phyloP scores from a whole-genome alignment of 306 rosid genomes.

The Lathyrus aphaca region DNA sequence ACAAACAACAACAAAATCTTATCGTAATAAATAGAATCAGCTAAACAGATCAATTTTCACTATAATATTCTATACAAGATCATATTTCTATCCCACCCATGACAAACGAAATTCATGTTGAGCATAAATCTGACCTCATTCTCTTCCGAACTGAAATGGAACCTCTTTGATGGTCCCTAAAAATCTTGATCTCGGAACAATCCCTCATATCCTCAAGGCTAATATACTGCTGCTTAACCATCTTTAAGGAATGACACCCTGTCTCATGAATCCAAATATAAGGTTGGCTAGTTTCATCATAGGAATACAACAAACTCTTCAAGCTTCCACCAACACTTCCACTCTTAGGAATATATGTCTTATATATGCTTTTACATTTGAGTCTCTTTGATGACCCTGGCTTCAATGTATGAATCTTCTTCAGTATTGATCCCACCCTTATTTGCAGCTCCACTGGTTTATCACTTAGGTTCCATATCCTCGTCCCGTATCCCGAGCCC shows the following conservation, averaged over 20 bases:
- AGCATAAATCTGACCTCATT: conserved; percentile 78
- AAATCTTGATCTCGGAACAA: conserved; percentile 82
- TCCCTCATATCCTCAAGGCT: conserved; percentile 89
- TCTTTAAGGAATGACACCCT: conserved; percentile 73
- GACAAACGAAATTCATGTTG: conserved; percentile 39
- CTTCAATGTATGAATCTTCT: conserved; percentile 78
- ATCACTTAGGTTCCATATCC: conserved; percentile 93
- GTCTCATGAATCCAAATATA: conserved; percentile 85
- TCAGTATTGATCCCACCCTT: conserved; percentile 88
- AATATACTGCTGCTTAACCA: conserved; percentile 88
- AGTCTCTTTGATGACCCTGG: conserved; percentile 86
- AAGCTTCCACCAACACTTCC: conserved; percentile 46
- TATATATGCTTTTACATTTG: conserved; percentile 83
- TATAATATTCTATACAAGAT: too few species aligned
- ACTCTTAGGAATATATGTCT: conserved; percentile 70
- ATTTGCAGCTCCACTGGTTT: conserved; percentile 88
- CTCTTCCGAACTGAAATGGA: conserved; percentile 81
- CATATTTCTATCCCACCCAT: neutral
- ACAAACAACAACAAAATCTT: neutral
- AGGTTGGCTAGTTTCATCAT: conserved; percentile 90
- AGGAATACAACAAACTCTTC: conserved; percentile 80
- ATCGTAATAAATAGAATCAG: too few species aligned
- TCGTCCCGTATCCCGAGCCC: conserved; percentile 72
- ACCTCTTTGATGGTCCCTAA: conserved; percentile 86
- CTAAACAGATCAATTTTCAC: too few species aligned